Percentiles rank a stretch among this genome's conserved stretches.
Evolutionary conservation across 202 grass and related monocot species (phyloP).

Genomic region (Brachypodium distachyon): DNA sequence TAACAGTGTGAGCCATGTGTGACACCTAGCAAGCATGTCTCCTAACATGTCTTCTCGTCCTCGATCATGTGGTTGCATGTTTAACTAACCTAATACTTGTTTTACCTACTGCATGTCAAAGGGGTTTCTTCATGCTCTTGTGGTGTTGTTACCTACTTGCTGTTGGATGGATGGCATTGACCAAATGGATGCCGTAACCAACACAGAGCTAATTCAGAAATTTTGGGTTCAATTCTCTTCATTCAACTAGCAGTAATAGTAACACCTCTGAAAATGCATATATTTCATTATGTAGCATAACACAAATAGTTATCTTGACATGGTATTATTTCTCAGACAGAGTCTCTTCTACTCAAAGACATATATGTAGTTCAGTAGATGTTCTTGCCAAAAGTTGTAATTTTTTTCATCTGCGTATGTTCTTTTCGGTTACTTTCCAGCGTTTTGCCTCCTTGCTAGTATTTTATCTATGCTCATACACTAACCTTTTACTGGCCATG

Average conservation of each 20-base stretch:
- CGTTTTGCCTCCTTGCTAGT: slow-evolving; percentile 38
- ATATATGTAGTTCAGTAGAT: no score
- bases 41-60: slow-evolving; percentile 6
- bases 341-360: slow-evolving; percentile 57
- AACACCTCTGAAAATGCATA: not conserved
- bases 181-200: not conserved
- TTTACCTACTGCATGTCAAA: not conserved
- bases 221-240: no score
- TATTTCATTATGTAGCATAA: not conserved
- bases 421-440: slow-evolving; percentile 58
- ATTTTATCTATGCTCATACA: slow-evolving; percentile 34
- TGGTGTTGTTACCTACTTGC: not conserved
- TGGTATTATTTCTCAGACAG: slow-evolving; percentile 21
- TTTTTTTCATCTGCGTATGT: slow-evolving; percentile 17
- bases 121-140: slow-evolving; percentile 16
- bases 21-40: slow-evolving; percentile 40
- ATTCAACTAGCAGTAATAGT: not conserved
- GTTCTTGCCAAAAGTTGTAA: slow-evolving; percentile 31
- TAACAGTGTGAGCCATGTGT: slow-evolving; percentile 51
- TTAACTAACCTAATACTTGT: not conserved
- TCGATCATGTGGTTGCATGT: slow-evolving; percentile 24
- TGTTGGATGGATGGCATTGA: slow-evolving; percentile 10
- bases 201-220: not conserved
- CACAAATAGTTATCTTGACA: not conserved
- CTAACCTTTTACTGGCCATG: slow-evolving; percentile 66